A percentile compares a stretch with the other conserved stretches of the same genome.
These are phyloP conservation scores for Saccharata proteae DNA, from an alignment of 2,329 filamentous ascomycete species.

Conservation along the genomic window DNA sequence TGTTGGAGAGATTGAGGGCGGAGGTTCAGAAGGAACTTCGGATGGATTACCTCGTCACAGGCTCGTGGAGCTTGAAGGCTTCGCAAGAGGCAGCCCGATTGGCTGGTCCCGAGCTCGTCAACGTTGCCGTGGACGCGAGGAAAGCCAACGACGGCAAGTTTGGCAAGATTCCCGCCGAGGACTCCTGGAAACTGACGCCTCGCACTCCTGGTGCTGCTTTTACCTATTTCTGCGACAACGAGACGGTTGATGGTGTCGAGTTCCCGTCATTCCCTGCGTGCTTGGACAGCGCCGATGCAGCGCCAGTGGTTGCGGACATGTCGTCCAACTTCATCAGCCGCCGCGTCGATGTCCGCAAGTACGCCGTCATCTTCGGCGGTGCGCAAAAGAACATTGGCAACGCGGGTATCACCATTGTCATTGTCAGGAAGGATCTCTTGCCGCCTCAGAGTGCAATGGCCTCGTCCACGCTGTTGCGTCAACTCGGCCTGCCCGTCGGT, in stretches of 20 bases:
- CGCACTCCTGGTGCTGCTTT: constrained; percentile 52
- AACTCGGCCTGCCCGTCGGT: constrained; percentile 63
- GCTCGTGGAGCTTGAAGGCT: constrained; percentile 83
- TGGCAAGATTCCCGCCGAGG: constrained; percentile 67
- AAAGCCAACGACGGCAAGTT: constrained; percentile 66
- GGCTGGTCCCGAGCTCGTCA: constrained; percentile 66
- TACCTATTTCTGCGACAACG: constrained; percentile 87
- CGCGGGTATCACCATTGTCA: constrained; percentile 74
- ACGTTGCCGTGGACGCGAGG: constrained; percentile 58
- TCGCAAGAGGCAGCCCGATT: constrained; percentile 70
- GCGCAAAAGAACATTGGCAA: constrained; percentile 90
- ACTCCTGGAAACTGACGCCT: constrained; percentile 57
- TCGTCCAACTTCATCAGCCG: constrained; percentile 84
- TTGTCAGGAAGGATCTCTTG: constrained; percentile 71
- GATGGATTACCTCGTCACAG: constrained; percentile 83
- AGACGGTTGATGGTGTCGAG: constrained; percentile 89
- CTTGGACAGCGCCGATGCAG: constrained; percentile 53
- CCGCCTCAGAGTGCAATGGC: constrained; percentile 51
- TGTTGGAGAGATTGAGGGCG: constrained; percentile 49
- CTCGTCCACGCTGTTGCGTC: constrained; percentile 54
- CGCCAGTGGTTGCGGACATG: constrained; percentile 77
- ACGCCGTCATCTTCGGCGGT: constrained; percentile 74
- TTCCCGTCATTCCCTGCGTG: constrained; percentile 61
- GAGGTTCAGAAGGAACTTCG: constrained; percentile 59
- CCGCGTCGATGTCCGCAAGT: constrained; percentile 64